Evolutionary conservation across 345 rosid genomes (phyloP), one percentile per base, ranked within the genome.

Genomic region (Citrus trifoliata): DNA sequence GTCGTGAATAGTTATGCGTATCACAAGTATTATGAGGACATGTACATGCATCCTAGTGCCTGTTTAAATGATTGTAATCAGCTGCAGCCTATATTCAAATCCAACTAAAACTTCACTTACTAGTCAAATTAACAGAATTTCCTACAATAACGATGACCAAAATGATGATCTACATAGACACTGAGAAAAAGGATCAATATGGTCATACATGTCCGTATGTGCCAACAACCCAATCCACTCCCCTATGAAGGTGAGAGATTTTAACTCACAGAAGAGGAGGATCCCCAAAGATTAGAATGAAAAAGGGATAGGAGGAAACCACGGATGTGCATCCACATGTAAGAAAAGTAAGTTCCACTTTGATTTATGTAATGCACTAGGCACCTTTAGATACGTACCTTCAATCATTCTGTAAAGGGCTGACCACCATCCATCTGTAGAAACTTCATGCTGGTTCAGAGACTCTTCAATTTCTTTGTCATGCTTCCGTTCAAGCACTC

Each of bases 381-480:
- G 59, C 66, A 53, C 14, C 5, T 10, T 22, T 28, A 22, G 38
- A 24, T 10, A 7, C 51, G 24, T 87, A 94, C 99, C 99, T 94
- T 94, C 97, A 67, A 96, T 80, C 87, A 94, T 86, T 84, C 80
- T 88, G 90, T 93, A 91, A 65, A 96, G 90, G 68, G 98, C 82
- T 10, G 98, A 88, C 97, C 97, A 91, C 99, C 99, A 94, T 81
- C 95, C 78, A 38, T 92, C 95, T 78, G 78, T 83, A 32, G 97
- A 81, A 72, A 93, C 86, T 62, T 89, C 84, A 67, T 62, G 62
- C 78, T 84, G 87, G 62, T 80, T 71, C 67, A 96, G 84, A 1
- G 94, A 71, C 42, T 83, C 85, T 5, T 87, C 90, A 10, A 96
- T 94, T 73, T 79, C 88, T 79, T 85, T 86, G 51, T 91, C 85